Evolutionary conservation across 768 basidiomycete species (phyloP), one percentile per base, ranked within the genome.

Genomic region (Amanita thiersii): DNA sequence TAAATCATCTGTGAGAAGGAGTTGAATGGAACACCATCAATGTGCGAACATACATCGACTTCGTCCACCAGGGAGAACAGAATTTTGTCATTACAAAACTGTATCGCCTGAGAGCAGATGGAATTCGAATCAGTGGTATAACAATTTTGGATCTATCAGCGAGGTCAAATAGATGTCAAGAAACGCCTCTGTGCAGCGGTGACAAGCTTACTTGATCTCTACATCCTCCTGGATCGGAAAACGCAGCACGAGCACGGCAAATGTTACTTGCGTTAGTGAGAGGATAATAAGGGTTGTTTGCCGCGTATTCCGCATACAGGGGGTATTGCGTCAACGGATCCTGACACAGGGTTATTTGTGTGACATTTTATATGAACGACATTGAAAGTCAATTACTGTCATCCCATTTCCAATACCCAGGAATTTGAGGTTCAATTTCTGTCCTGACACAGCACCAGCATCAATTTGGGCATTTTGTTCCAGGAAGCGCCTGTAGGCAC

Each of bases 381-480:
- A 3, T 46, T 58, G n/a, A n/a, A n/a, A n/a, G n/a, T n/a, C n/a
- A n/a, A n/a, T 14, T 52, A 74, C 72, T 9, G 73, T 75, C 28
- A 75, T 51, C 8, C 73, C 74, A 50, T 76, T 61, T 7, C 75
- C 75, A 15, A 77, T 59, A 7, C 70, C 75, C 15, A 75, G 62
- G 17, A 63, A 56, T 50, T 73, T 68, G 19, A 77, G 62, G 46
- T 75, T 75, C 38, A 77, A 64, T 1, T 55, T 57, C 20, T 4
- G 10, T n/a, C 77, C 79, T 3, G 56, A 49, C 3, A 73, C 47
- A 0, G 54, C 63, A 6, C 72, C 73, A 3, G 61, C 58, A 3
- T 64, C 62, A 36, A 82, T 79, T 8, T 66, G 75, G 19, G 67
- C 61, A 44, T 82, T 81, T 55, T 80, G 78, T 3, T 67, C 50